Evolutionary conservation across 2,329 filamentous ascomycete genomes (phyloP).

Genomic region (Chaetomium strumarium): DNA sequence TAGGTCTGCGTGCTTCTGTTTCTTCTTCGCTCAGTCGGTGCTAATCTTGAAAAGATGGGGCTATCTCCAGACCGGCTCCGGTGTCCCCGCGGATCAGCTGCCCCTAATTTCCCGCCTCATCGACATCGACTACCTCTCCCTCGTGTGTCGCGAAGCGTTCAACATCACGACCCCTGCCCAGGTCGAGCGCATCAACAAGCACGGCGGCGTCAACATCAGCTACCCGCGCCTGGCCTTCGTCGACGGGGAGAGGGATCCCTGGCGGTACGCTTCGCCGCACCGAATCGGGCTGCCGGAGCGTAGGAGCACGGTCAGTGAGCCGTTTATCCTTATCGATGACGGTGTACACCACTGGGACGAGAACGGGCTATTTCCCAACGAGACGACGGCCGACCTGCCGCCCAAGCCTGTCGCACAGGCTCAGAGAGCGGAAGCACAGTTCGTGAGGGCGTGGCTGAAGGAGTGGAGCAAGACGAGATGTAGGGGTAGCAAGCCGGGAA

Average conservation of each 20-base stretch:
- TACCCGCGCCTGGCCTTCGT: conserved; percentile 72
- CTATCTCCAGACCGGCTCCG: conserved; percentile 67
- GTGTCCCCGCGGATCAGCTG: conserved; percentile 56
- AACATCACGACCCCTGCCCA: conserved; percentile 61
- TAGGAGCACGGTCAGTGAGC: conserved; percentile 56
- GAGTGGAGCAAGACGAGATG: conserved; percentile 41
- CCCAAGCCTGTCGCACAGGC: conserved; percentile 52
- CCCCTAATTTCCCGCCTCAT: conserved; percentile 68
- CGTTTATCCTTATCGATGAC: conserved; percentile 66
- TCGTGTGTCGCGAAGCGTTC: conserved; percentile 62
- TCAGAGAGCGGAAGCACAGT: conserved; percentile 52
- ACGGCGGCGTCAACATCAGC: conserved; percentile 65
- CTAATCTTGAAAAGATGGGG: conserved; percentile 55
- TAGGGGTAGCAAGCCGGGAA: conserved; percentile 4
- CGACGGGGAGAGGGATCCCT: conserved; percentile 74
- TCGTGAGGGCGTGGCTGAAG: conserved; percentile 62
- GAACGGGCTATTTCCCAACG: conserved; percentile 58
- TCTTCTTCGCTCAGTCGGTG: conserved; percentile 20
- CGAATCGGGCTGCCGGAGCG: conserved; percentile 54
- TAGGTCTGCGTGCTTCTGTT: conserved; percentile 27
- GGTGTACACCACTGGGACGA: conserved; percentile 81
- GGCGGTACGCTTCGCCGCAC: conserved; percentile 68
- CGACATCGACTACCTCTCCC: conserved; percentile 55
- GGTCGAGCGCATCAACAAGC: conserved; percentile 64
- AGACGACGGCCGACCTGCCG: conserved; percentile 53